Conservation (phyloP, 2,329 filamentous ascomycete genomes). For the Penicillium palitans region DNA sequence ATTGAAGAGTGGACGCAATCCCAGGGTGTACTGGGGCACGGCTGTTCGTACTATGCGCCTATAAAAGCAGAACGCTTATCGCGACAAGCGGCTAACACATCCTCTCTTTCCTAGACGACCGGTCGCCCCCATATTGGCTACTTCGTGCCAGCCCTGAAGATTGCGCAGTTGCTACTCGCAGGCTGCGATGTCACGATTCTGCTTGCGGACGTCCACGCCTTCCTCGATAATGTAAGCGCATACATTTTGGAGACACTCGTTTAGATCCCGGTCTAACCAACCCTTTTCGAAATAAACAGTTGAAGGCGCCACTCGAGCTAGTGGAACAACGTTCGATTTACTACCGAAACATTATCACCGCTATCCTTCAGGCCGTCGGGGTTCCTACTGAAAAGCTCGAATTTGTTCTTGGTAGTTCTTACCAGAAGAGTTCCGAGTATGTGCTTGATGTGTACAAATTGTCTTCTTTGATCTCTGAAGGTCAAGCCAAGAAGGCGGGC, state of each 20-base stretch:
- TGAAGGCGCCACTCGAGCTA: conserved; percentile 82
- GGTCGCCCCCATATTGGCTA: conserved; percentile 47
- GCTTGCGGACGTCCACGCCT: conserved; percentile 64
- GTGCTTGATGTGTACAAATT: conserved; percentile 86
- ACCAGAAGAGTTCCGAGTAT: conserved; percentile 69
- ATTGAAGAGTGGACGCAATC: conserved; percentile 32
- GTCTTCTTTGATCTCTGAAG: conserved; percentile 57
- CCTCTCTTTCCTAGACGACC: conserved; percentile 55
- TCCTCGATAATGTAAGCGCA: conserved; percentile 37
- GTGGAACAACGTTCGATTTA: conserved; percentile 79
- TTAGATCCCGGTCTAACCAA: not conserved
- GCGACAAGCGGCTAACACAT: not conserved
- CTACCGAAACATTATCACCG: conserved; percentile 75
- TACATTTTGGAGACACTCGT: not conserved
- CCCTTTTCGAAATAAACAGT: not conserved
- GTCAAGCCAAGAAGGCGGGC: conserved; percentile 85
- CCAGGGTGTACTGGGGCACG: conserved; percentile 38
- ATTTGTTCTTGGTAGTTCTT: conserved; percentile 81
- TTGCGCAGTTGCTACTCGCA: conserved; percentile 81
- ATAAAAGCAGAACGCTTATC: not conserved
- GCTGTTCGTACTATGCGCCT: conserved; percentile 31
- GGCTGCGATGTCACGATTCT: conserved; percentile 80
- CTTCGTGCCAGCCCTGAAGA: conserved; percentile 75
- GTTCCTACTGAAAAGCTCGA: conserved; percentile 76
- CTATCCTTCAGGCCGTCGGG: conserved; percentile 72